A percentile compares a stretch with the other conserved stretches of the same genome.
Evolutionary conservation across 352 stramenopile genomes (phyloP).

Genomic region (Nothophytophthora sp.): DNA sequence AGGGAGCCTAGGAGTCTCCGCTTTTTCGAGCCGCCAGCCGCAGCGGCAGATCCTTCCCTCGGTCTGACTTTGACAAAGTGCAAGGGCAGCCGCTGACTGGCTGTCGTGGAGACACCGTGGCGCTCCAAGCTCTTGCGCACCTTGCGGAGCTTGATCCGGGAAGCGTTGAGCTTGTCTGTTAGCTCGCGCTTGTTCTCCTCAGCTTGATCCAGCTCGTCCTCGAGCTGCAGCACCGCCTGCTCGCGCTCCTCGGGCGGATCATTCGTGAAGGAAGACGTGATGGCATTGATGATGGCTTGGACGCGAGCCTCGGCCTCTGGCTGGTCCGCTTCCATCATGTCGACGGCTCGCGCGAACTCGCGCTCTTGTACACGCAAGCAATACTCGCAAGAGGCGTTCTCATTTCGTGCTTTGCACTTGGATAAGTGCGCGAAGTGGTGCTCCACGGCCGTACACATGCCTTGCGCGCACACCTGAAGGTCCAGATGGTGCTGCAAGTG

Average conservation of each 20-base stretch:
- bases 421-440: constrained; percentile 63
- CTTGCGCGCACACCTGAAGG: constrained; percentile 49
- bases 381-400: constrained; percentile 49
- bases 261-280: constrained; percentile 43
- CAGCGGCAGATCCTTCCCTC: constrained; percentile 6
- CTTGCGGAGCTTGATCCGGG: constrained; percentile 28
- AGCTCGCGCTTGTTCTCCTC: constrained; percentile 54
- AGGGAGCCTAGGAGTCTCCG: constrained; percentile 19
- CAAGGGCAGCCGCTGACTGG: constrained; percentile 27
- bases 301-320: constrained; percentile 53
- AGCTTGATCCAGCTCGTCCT: constrained; percentile 62
- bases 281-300: constrained; percentile 52
- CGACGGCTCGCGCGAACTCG: constrained; percentile 41
- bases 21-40: constrained; percentile 18
- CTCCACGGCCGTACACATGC: constrained; percentile 56
- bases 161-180: constrained; percentile 34
- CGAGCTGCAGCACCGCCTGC: constrained; percentile 44
- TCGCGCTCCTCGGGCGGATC: constrained; percentile 39
- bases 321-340: constrained; percentile 53
- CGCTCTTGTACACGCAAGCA: constrained; percentile 57
- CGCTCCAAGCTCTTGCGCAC: constrained; percentile 41
- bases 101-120: constrained; percentile 15
- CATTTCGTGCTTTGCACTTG: constrained; percentile 36
- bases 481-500: constrained; percentile 67
- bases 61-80: constrained; percentile 44